Evolutionary conservation across 202 grass and related monocot genomes (phyloP), one percentile per base, ranked within the genome.

Genomic region (Cymbopogon flexuosus): DNA sequence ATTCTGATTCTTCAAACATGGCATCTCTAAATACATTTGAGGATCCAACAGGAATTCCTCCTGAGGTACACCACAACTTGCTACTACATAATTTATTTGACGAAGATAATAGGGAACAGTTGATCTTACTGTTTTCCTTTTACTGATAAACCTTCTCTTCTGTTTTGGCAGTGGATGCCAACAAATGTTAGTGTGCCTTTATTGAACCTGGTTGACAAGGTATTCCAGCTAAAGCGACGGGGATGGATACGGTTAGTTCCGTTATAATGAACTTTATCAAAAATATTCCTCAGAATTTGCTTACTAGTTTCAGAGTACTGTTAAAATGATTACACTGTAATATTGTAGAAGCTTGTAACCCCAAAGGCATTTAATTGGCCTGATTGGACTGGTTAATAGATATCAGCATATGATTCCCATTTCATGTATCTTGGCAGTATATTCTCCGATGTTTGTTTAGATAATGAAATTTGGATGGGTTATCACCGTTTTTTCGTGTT

Each of bases 151-250:
- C 29, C 24, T 46, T 62, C 62, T 56, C 52, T 83, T 76, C 41
- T 83, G 76, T 88, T 60, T 88, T 78, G 72, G 51, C 85, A 99
- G 96, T 99, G 96, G 96, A 87, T 88, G 69, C 96, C 96, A 58
- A 84, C 96, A 91, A 99, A 99, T 87, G 90, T 95, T 62, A 99
- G 96, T 5, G 90, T 88, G 43, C 96, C 88, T 66, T 62, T 99
- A 62, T 81, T 99, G 78, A 95, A 91, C 88, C 80, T 99, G 8
- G 96, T 99, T 75, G 96, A 99, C 54, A 99, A 99, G 65, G 81
- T 91, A 84, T 99, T 99, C 85, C 96, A 99, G 84, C 70, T 99
- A 61, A 95, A 99, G 56, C 73, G 80, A 10, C 87, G 90, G 51
- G 96, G 96, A 85, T 99, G 96, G 96, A 88, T 99, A 88, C 91